These are phyloP conservation scores for Chenopodium formosanum DNA, from an alignment of 148 eudicot species.

Conservation along the genomic window DNA sequence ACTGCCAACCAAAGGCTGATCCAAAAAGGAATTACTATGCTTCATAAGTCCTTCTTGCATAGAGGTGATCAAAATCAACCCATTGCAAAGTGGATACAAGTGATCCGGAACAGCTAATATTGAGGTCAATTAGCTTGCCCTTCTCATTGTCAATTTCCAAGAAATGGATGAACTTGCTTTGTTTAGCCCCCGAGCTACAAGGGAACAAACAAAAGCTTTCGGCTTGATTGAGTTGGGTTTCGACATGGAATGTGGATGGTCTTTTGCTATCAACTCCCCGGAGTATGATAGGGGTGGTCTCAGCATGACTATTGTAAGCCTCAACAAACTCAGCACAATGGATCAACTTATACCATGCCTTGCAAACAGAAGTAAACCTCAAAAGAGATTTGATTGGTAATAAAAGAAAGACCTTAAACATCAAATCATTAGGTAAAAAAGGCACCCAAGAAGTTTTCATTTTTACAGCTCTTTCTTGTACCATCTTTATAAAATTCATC, in stretches of 20 bases:
- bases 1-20: slow-evolving; percentile 13
- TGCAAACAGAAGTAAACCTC: slow-evolving; percentile 37
- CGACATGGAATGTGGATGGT: slow-evolving; percentile 28
- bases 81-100: slow-evolving; percentile 37
- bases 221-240: slow-evolving; percentile 25
- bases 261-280: neutral
- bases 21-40: neutral
- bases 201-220: slow-evolving; percentile 29
- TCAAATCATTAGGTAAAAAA: slow-evolving; percentile 34
- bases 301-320: slow-evolving; percentile 31
- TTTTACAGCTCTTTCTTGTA: slow-evolving; percentile 23
- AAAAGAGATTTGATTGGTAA: slow-evolving; percentile 38
- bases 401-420: slow-evolving; percentile 36
- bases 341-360: slow-evolving; percentile 40
- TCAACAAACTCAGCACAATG: slow-evolving; percentile 38
- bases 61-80: slow-evolving; percentile 36
- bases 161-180: slow-evolving; percentile 24
- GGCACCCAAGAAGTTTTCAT: slow-evolving; percentile 17
- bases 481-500: slow-evolving; percentile 18
- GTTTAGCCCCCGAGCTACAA: neutral
- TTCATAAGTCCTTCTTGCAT: neutral
- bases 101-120: slow-evolving; percentile 29
- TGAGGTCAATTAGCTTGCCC: slow-evolving; percentile 29
- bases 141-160: slow-evolving; percentile 32
- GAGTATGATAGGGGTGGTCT: slow-evolving; percentile 26